Base-by-base conservation (phyloP, 371 early-diverging fungal species). In the Circinella umbellata region DNA sequence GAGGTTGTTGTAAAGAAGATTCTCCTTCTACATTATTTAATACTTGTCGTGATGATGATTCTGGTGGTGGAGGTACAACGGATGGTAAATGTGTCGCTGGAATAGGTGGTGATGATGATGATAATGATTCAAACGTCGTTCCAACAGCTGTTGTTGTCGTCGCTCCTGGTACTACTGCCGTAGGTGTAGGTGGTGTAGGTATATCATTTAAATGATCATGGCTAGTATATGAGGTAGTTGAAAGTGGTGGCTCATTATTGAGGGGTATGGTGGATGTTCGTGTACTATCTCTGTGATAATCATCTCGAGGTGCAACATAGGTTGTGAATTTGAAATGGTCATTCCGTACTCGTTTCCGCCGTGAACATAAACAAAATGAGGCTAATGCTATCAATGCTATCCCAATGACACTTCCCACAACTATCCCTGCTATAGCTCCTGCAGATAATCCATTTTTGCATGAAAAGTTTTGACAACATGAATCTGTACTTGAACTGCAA, bases 381-480 rank as follows among this genome's bases (percentile, higher is more conserved):
- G 66, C 73, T 13, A 68, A 61, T 10, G 55, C 73, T 17, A 59
- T 42, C 34, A 69, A 47, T 18, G 34, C 69, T 11, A 37, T 49
- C 9, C 48, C 69, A n/a, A 66, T 55, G 9, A 73, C 54, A 46
- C 69, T 35, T 8, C 69, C 73, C 27, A 73, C 54, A 2, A 66
- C 66, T 7, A 73, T 73, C 3, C 73, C 73, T 6, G 64, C 66
- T 15, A 73, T 62, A 8, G 67, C 73, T 11, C 62, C 69, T 20
- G 49, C 49, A 3, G 69, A 73, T 39, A 69, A 46, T 10, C 42
- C 61, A 42, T 11, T 10, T 10, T 46, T n/a, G 20, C 60, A 73
- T 59, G 73, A 39, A 18, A 73, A 27, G 34, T 42, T 47, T 27
- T 67, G 20, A 69, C 85, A 85, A 63, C 85, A 85, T 13, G 73